phyloP scores from a whole-genome alignment of 768 basidiomycete species.

The Hypholoma fasciculare region DNA sequence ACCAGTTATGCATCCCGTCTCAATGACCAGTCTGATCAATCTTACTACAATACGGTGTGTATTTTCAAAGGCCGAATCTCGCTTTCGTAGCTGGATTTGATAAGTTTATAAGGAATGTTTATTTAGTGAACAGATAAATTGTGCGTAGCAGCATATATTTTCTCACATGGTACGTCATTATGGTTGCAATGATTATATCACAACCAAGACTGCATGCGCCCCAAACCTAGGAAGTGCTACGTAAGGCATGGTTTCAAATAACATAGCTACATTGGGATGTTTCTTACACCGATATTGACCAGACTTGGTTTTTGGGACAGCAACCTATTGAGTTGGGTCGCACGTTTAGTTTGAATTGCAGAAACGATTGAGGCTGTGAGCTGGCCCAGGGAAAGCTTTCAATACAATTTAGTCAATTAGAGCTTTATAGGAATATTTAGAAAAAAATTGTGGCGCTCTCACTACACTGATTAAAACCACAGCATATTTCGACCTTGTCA shows the following conservation, averaged over 20 bases:
- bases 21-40: no score
- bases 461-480: not conserved
- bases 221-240: not conserved
- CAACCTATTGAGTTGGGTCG: no score
- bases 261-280: no score
- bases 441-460: not conserved
- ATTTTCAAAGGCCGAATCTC: no score
- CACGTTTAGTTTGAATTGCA: no score
- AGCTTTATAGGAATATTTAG: not conserved
- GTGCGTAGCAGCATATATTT: not conserved
- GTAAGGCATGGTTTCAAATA: no score
- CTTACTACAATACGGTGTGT: no score
- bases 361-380: not conserved
- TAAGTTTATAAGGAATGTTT: not conserved
- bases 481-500: not conserved
- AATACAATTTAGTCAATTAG: not conserved
- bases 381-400: not conserved
- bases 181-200: not conserved
- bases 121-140: not conserved
- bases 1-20: no score
- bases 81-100: no score
- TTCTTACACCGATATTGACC: no score
- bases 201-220: not conserved
- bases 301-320: no score
- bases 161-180: not conserved